A percentile compares a stretch with the other conserved stretches of the same genome.
Evolutionary conservation across 1,284 basidiomycete species (phyloP).

Genomic region (Cutaneotrichosporon sp.): DNA sequence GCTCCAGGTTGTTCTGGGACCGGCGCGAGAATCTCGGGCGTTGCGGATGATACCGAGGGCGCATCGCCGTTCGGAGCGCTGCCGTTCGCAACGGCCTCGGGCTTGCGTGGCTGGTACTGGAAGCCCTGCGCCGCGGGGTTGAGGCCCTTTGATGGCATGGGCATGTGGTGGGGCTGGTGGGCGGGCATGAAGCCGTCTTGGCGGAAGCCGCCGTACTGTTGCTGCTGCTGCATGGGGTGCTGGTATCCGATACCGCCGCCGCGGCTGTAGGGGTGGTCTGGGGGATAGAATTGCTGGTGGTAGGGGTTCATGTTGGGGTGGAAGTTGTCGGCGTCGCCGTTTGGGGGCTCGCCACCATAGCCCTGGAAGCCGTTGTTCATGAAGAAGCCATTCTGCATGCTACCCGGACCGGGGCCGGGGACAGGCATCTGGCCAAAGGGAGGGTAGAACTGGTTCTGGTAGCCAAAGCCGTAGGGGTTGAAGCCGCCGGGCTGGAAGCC

Average conservation of each 20-base stretch:
- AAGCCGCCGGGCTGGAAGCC: constrained; percentile 16
- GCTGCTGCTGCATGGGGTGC: constrained; percentile 23
- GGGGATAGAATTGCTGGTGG: constrained; percentile 32
- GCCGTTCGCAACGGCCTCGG: constrained; percentile 11
- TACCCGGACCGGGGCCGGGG: constrained; percentile 42
- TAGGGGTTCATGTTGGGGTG: constrained; percentile 18
- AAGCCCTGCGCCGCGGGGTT: constrained; percentile 50
- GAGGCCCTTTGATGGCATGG: constrained; percentile 27
- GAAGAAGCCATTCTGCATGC: constrained; percentile 48
- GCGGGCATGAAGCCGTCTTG: constrained; percentile 19
- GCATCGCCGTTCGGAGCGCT: constrained; percentile 6
- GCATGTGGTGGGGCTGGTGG: constrained; percentile 12
- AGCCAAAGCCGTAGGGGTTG: constrained; percentile 13
- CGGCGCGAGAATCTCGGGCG: constrained; percentile 15
- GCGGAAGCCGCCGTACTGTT: constrained; percentile 18
- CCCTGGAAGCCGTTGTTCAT: constrained; percentile 11
- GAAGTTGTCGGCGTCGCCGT: constrained; percentile 15
- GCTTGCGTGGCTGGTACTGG: constrained; percentile 27
- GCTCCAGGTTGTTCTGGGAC: constrained; percentile 9
- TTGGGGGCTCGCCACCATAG: constrained; percentile 10
- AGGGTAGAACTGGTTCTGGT: constrained; percentile 21
- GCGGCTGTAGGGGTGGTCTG: constrained; percentile 46
- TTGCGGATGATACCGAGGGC: constrained; percentile 5
- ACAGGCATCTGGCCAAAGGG: constrained; percentile 37
- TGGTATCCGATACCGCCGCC: constrained; percentile 46